Percentiles rank a stretch among this genome's conserved stretches.
These are phyloP conservation scores for Strobilomyces confusus DNA, from an alignment of 768 basidiomycete genomes.

Conservation along the genomic window DNA sequence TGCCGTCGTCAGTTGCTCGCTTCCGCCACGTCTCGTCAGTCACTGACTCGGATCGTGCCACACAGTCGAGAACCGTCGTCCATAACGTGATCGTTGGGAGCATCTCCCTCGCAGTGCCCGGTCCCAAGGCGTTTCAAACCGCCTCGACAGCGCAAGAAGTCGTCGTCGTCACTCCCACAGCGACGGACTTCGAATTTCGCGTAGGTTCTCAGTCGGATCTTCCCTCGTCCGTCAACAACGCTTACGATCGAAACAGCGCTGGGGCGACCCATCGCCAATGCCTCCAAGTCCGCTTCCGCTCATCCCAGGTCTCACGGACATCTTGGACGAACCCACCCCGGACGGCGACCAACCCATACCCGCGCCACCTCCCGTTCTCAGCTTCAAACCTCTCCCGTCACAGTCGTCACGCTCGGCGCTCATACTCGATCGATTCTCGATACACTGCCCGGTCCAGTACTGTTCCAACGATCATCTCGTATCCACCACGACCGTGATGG, in stretches of 20 bases:
- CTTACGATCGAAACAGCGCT: slow-evolving; percentile 42
- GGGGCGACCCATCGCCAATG: slow-evolving; percentile 67
- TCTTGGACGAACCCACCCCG: slow-evolving; percentile 6
- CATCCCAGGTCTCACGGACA: slow-evolving; percentile 16
- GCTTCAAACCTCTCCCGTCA: slow-evolving; percentile 60
- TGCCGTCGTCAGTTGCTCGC: slow-evolving; percentile 54
- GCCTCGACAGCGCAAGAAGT: slow-evolving; percentile 83
- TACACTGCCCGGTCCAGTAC: slow-evolving; percentile 61
- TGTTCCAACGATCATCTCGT: slow-evolving; percentile 72
- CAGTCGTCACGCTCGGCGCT: slow-evolving; percentile 76
- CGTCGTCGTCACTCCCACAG: slow-evolving; percentile 61
- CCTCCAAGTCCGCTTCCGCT: slow-evolving; percentile 44
- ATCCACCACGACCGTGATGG: slow-evolving; percentile 53
- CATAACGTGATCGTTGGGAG: slow-evolving; percentile 74
- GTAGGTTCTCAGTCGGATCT: slow-evolving; percentile 32
- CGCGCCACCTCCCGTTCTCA: slow-evolving; percentile 31
- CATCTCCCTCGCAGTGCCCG: slow-evolving; percentile 72
- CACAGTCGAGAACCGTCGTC: slow-evolving; percentile 59
- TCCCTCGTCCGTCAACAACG: not conserved
- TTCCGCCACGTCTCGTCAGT: not conserved
- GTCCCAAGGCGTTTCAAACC: slow-evolving; percentile 72
- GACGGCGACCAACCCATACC: slow-evolving; percentile 5
- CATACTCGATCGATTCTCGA: slow-evolving; percentile 74
- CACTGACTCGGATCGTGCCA: slow-evolving; percentile 3
- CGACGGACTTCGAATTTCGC: slow-evolving; percentile 50